Conservation (phyloP, 768 basidiomycete genomes). For the Paxillus involutus region DNA sequence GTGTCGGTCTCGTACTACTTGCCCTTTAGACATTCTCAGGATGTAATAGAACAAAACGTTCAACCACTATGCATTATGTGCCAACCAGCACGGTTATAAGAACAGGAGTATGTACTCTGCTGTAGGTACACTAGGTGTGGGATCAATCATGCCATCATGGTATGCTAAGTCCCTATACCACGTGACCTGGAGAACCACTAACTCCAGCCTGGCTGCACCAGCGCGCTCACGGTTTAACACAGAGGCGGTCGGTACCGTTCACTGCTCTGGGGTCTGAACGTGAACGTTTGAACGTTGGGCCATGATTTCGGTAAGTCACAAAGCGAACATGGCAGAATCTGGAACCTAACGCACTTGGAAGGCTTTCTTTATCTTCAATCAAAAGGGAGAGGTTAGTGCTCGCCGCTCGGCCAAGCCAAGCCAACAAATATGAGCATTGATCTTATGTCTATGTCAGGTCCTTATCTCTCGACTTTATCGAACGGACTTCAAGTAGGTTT, state of each 20-base stretch:
- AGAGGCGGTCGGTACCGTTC: no score
- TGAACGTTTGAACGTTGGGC: background rate
- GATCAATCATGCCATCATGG: no score
- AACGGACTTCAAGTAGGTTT: constrained; percentile 89
- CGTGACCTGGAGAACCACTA: no score
- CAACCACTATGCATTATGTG: no score
- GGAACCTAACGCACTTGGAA: constrained; percentile 31
- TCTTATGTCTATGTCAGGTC: constrained; percentile 50
- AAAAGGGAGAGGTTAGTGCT: constrained; percentile 91
- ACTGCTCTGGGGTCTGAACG: no score
- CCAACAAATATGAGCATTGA: background rate
- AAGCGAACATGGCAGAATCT: background rate
- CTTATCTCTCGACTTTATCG: constrained; percentile 95
- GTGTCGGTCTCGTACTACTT: background rate
- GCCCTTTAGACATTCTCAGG: background rate
- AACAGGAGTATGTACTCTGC: no score
- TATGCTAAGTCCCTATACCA: no score
- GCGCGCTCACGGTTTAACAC: no score
- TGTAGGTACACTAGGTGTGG: no score
- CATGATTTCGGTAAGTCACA: constrained; percentile 49
- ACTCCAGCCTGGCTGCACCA: no score
- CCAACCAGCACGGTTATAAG: no score
- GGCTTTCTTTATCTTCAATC: constrained; percentile 99
- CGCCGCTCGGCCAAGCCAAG: background rate
- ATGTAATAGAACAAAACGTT: no score